A percentile compares a stretch with the other conserved stretches of the same genome.
Conservation (phyloP, 495 filamentous ascomycete genomes). For the Tuber umbilicatum region DNA sequence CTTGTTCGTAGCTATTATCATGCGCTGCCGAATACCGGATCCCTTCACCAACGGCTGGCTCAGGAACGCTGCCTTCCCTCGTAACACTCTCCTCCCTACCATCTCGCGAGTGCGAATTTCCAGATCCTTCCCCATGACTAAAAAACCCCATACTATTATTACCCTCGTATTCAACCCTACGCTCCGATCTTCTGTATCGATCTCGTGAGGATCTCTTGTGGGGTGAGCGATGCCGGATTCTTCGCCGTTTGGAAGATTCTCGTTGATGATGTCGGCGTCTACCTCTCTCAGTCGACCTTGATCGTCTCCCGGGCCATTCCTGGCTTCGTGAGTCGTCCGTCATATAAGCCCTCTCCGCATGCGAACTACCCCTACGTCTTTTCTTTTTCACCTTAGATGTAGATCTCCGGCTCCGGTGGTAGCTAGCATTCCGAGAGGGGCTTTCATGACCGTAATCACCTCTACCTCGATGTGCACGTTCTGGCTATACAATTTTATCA, state of each 20-base stretch:
- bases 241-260: background rate
- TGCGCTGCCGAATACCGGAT: background rate
- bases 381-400: background rate
- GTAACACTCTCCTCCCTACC: background rate
- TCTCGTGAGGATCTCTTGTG: background rate
- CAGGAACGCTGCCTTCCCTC: background rate
- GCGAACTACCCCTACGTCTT: background rate
- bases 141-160: background rate
- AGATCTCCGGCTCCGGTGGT: background rate
- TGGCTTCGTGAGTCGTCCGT: background rate
- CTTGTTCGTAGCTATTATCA: background rate
- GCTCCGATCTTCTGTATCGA: background rate
- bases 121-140: background rate
- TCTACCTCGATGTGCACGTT: background rate
- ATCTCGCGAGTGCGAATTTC: background rate
- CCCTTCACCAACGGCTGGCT: background rate
- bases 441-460: background rate
- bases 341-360: background rate
- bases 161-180: background rate
- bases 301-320: background rate
- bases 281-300: background rate
- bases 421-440: background rate
- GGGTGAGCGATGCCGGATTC: background rate
- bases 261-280: background rate
- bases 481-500: slow-evolving; percentile 1